Conservation (phyloP, 208 protist species). For the Leishmania braziliensis region DNA sequence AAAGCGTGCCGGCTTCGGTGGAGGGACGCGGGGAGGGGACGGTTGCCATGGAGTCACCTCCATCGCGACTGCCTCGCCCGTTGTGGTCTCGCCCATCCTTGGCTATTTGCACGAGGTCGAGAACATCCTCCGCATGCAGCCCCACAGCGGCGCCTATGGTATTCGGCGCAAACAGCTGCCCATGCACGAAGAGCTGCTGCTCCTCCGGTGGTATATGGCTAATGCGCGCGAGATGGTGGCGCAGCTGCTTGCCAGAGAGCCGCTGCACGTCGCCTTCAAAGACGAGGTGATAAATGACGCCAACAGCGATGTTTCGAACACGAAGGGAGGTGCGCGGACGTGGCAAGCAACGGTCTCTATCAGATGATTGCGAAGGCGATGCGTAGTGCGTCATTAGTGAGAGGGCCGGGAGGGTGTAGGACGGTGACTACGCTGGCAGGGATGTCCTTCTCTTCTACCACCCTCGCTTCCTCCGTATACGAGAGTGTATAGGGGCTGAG, state of each 20-base stretch:
- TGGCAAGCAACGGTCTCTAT: not conserved
- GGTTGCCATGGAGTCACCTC: not conserved
- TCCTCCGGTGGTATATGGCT: slow-evolving; percentile 35
- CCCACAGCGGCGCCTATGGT: slow-evolving; percentile 14
- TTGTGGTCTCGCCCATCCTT: not conserved
- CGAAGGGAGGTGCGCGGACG: slow-evolving; percentile 34
- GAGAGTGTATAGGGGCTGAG: not conserved
- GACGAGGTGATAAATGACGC: slow-evolving; percentile 65
- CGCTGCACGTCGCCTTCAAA: slow-evolving; percentile 56
- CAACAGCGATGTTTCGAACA: slow-evolving; percentile 45
- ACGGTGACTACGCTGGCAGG: not conserved
- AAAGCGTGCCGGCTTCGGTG: slow-evolving; percentile 18
- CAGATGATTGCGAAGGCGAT: not conserved
- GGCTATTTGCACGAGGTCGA: slow-evolving; percentile 8
- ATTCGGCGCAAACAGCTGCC: not conserved
- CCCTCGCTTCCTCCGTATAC: not conserved
- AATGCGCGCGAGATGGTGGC: slow-evolving; percentile 49
- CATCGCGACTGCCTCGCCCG: not conserved
- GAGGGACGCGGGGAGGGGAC: slow-evolving; percentile 19
- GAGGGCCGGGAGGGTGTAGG: not conserved
- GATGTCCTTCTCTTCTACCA: not conserved
- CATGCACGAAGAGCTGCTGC: slow-evolving; percentile 41
- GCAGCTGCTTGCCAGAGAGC: slow-evolving; percentile 50
- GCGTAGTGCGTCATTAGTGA: not conserved
- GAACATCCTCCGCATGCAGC: slow-evolving; percentile 21